Evolutionary conservation across 2,329 filamentous ascomycete species (phyloP).

Genomic region (Diplodia mutila): DNA sequence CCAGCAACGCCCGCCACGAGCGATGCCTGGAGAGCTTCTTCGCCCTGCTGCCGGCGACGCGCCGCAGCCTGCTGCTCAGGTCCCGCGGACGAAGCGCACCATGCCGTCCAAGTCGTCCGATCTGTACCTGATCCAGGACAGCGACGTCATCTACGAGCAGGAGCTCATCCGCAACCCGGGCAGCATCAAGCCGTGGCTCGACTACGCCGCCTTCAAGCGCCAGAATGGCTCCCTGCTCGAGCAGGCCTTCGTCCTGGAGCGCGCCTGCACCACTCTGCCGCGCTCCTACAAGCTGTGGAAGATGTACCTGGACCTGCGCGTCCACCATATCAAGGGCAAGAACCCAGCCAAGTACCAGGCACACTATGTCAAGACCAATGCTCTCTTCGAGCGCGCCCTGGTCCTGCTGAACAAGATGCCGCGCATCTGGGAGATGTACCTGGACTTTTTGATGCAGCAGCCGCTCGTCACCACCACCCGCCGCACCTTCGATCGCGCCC

Average conservation of each 20-base stretch:
- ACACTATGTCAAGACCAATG: slow-evolving; percentile 92
- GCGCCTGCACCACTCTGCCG: slow-evolving; percentile 85
- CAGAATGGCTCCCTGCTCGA: slow-evolving; percentile 84
- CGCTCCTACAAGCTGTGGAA: slow-evolving; percentile 99
- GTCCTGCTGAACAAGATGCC: slow-evolving; percentile 99
- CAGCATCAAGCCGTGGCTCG: slow-evolving; percentile 91
- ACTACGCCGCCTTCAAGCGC: slow-evolving; percentile 88
- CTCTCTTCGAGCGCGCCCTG: slow-evolving; percentile 88
- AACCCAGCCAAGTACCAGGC: slow-evolving; percentile 78
- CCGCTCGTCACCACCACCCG: slow-evolving; percentile 88
- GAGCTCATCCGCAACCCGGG: slow-evolving; percentile 85
- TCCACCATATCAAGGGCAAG: slow-evolving; percentile 77
- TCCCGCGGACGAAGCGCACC: slow-evolving; percentile 31
- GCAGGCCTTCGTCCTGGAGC: slow-evolving; percentile 85
- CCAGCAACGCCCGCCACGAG: slow-evolving; percentile 37
- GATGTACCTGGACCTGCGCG: slow-evolving; percentile 86
- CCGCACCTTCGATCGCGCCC: slow-evolving; percentile 86
- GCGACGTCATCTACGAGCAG: slow-evolving; percentile 95
- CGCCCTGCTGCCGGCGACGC: slow-evolving; percentile 31
- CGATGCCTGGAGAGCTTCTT: slow-evolving; percentile 51
- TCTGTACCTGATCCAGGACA: slow-evolving; percentile 66
- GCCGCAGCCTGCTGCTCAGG: slow-evolving; percentile 7
- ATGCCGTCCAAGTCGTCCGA: slow-evolving; percentile 42
- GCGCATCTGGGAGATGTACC: slow-evolving; percentile 96
- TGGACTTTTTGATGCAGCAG: slow-evolving; percentile 86